Evolutionary conservation across 176 grass and related monocot genomes (phyloP), one percentile per base, ranked within the genome.

Genomic region (Rhynchospora tenuis): DNA sequence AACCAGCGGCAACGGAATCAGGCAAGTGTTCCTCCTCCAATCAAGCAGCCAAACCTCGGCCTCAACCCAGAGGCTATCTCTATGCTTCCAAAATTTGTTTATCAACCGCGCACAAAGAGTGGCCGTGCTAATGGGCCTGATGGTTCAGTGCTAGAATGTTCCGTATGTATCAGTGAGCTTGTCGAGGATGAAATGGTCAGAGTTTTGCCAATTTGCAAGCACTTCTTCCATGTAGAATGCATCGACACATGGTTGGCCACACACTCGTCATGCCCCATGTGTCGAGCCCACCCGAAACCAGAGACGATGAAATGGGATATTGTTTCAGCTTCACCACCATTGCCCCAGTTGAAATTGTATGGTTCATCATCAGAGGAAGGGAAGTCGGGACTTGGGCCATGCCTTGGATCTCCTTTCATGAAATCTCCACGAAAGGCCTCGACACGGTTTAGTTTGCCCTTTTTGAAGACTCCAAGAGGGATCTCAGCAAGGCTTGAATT

Each of bases 181-280:
- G 43, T 46, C 4, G 70, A 74, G 12, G 70, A 42, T n/a, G 70
- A 74, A 20, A 46, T 74, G 3, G 10, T 74, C 5, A 74, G 70
- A 22, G 70, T 51, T 74, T 51, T 74, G 4, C 70, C 70, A 6
- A 74, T 22, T n/a, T 74, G 70, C 11, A 74, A 74, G 33, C 70
- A 74, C 33, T 51, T 74, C 43, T 74, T 74, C 48, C 70, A 74
- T 46, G 70, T 74, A 10, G 33, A 74, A 74, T 74, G 70, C 70
- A 74, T 74, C 6, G 70, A 74, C 14, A 74, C 15, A 28, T 74
- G 70, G 70, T n/a, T 74, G 43, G 29, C 17, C 38, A n/a, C 70
- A 74, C 16, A 74, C 23, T 48, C 70, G 7, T 45, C 31, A 10
- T 74, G 70, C 17, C 38, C 70, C 17, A 74, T 74, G 70, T 74